Evolutionary conservation across 257 asterid species (phyloP).

Genomic region (Solanum neorickii): DNA sequence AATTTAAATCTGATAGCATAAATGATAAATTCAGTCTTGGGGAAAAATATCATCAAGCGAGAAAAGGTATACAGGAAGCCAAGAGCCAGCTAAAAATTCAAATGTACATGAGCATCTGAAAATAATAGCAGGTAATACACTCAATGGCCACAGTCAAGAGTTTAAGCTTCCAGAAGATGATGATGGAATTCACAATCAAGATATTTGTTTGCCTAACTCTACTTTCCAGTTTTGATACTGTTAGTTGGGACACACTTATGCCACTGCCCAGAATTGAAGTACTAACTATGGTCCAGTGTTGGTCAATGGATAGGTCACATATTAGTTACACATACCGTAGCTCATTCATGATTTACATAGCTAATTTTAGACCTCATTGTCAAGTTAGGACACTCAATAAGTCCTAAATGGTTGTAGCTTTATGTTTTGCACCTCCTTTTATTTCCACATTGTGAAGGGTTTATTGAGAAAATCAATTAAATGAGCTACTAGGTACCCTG

Average conservation of each 20-base stretch:
- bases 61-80: neutral
- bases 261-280: neutral
- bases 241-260: neutral
- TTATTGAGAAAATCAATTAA: neutral
- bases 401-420: neutral
- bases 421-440: neutral
- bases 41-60: neutral
- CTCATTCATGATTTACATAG: neutral
- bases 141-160: constrained; percentile 25
- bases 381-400: neutral
- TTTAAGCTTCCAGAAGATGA: neutral
- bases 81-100: neutral
- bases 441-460: neutral
- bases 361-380: neutral
- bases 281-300: neutral
- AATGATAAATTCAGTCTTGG: neutral
- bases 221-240: neutral
- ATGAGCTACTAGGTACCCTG: neutral
- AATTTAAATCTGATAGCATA: neutral
- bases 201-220: neutral
- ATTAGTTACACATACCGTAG: neutral
- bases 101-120: neutral
- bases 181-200: neutral
- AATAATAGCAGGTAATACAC: constrained; percentile 28
- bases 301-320: neutral